Base-by-base conservation (phyloP, 2,329 filamentous ascomycete genomes). In the Thelonectria discophora region DNA sequence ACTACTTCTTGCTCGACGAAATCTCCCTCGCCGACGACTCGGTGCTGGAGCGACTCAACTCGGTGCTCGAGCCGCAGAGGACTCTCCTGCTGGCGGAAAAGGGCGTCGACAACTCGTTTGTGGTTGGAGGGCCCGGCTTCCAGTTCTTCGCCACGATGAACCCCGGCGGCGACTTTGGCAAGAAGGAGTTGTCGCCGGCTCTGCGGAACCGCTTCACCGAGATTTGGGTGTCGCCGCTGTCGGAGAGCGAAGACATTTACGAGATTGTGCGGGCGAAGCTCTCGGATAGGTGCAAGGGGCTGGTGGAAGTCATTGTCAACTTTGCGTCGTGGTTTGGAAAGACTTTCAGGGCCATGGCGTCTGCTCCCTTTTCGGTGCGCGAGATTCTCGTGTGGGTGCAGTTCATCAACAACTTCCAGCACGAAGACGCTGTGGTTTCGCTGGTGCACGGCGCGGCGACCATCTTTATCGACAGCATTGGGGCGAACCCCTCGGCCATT, bases 61-160 rank as follows among this genome's bases (percentile, higher is more conserved):
- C 94, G 68, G 94, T 98, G 6, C 86, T 99, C 1, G 95, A 99
- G 75, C 90, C 95, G 2, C 88, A 91, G 46, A 86, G 95, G 54
- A 93, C 91, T 0, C 86, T 99, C 27, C 81, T 99, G 3, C 84
- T 99, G 15, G 96, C 96, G 0, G 95, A 99, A 75, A 99, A 98
- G 77, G 96, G 95, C 0, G 87, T 92, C 2, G 85, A 91, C 5
- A 89, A 97, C 74, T 93, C 93, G 0, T 88, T 92, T 65, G 85
- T 99, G 24, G 85, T 86, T 40, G 95, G 91, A 6, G 78, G 83
- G 11, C 83, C 90, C 42, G 92, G 90, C 0, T 99, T 98, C 77
- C 94, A 99, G 72, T 97, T 99, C 77, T 87, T 99, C 62, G 94
- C 95, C 3, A 99, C 95, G 0, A 99, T 99, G 95, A 99, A 99